A percentile compares a stretch with the other conserved stretches of the same genome.
Evolutionary conservation across 2,329 filamentous ascomycete species (phyloP).

Genomic region (Huntiella bhutanensis): DNA sequence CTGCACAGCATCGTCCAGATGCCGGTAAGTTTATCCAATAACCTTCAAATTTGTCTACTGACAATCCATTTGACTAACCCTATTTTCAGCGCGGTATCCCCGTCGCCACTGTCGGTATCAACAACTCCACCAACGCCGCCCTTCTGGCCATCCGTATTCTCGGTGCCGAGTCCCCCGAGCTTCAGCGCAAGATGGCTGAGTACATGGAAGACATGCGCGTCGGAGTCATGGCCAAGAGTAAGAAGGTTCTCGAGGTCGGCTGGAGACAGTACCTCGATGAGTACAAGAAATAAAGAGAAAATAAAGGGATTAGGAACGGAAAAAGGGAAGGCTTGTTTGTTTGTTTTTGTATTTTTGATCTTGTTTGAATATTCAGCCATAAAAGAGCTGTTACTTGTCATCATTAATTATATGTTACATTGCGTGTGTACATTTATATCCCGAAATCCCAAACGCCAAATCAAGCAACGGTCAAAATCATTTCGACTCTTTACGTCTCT

Average conservation of each 20-base stretch:
- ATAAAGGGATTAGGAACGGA: slow-evolving; percentile 9
- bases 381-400: background rate
- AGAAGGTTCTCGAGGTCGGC: slow-evolving; percentile 34
- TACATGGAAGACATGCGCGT: slow-evolving; percentile 45
- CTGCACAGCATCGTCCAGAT: slow-evolving; percentile 2
- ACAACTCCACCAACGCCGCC: slow-evolving; percentile 62
- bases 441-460: too few species aligned
- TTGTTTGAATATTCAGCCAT: too few species aligned
- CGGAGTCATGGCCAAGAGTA: slow-evolving; percentile 46
- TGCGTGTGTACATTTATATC: background rate
- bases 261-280: slow-evolving; percentile 33
- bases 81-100: slow-evolving; percentile 36
- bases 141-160: slow-evolving; percentile 52
- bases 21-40: slow-evolving; percentile 24
- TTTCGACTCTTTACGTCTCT: too few species aligned
- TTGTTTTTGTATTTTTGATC: slow-evolving; percentile 1
- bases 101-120: slow-evolving; percentile 59
- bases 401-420: background rate
- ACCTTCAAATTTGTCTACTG: slow-evolving; percentile 20
- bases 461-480: too few species aligned
- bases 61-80: slow-evolving; percentile 16
- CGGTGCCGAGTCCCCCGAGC: slow-evolving; percentile 34
- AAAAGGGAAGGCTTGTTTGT: background rate
- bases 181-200: slow-evolving; percentile 36
- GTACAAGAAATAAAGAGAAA: slow-evolving; percentile 15